A percentile compares a stretch with the other conserved stretches of the same genome.
Evolutionary conservation across 805 yeast genomes (phyloP).

Genomic region (Yarrowia sp.): DNA sequence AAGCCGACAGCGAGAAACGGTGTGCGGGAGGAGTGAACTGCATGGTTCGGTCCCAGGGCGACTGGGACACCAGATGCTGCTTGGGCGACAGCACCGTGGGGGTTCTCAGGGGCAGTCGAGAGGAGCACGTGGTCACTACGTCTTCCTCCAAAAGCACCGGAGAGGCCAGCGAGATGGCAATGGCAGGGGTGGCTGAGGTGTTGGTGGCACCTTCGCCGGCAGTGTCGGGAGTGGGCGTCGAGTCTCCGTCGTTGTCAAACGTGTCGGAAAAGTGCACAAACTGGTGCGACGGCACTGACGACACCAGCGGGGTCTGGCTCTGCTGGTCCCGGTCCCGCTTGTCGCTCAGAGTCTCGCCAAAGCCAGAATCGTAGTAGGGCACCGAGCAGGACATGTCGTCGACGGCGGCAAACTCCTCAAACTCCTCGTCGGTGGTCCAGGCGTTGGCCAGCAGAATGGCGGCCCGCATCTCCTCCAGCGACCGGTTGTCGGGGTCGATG

Average conservation of each 20-base stretch:
- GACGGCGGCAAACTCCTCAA: conserved; percentile 55
- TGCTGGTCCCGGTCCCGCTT: conserved; percentile 8
- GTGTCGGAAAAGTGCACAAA: conserved; percentile 27
- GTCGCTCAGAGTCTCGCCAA: conserved; percentile 33
- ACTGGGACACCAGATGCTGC: conserved; percentile 27
- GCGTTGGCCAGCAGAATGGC: conserved; percentile 67
- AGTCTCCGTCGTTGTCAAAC: conserved; percentile 26
- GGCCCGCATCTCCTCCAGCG: conserved; percentile 62
- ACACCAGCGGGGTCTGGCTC: conserved; percentile 1
- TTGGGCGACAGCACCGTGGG: conserved; percentile 45
- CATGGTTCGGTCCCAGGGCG: conserved; percentile 46
- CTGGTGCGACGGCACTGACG: conserved; percentile 34
- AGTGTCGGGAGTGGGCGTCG: conserved; percentile 23
- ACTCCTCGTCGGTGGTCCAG: conserved; percentile 85
- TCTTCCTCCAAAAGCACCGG: conserved; percentile 37
- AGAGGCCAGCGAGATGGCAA: conserved; percentile 32
- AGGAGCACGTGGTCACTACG: conserved; percentile 45
- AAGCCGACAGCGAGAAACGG: conserved; percentile 26
- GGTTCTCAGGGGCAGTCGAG: conserved; percentile 49
- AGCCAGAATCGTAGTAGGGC: conserved; percentile 40
- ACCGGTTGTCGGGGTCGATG: conserved; percentile 86
- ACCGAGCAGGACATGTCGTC: conserved; percentile 49
- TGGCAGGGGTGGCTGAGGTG: conserved; percentile 14
- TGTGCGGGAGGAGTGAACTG: conserved; percentile 48
- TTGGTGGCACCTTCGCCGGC: neutral